Base-by-base conservation (phyloP, 2,329 filamentous ascomycete genomes). In the Lachnellula subtilissima region DNA sequence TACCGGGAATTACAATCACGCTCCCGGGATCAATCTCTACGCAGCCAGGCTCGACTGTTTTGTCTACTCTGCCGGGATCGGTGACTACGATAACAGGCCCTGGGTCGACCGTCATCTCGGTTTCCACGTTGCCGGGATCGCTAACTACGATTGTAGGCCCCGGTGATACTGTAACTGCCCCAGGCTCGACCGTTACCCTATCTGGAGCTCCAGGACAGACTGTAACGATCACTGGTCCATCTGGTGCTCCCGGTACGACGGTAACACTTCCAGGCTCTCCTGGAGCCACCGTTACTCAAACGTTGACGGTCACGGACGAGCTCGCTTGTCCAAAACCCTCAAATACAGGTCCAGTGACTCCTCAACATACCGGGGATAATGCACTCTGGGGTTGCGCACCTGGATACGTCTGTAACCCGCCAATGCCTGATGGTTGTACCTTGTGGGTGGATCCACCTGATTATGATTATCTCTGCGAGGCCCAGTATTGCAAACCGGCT, bases 371-470 rank as follows among this genome's bases (percentile, higher is more conserved):
- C 9, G 61, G 64, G 2, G 40, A 48, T 2, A 58, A 67, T 50
- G 70, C 70, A 32, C 70, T 70, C 11, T 76, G 73, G 72, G 75
- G 75, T 42, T 77, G 75, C 55, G 66, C 71, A 37, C 74, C 75
- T 14, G 74, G 74, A 15, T 73, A 64, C 47, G 64, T 77, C 17
- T 77, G 75, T 51, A 69, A 66, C 49, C 74, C 74, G 14, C 65
- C 65, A 4, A 72, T 69, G 48, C 69, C 72, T 25, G 65, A 65
- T 2, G 59, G 65, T n/a, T 77, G 75, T 58, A 71, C 70, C 37
- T 59, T 76, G 35, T 74, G 70, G 61, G 66, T 69, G 5, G 72
- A 73, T 22, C 70, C 72, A n/a, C 75, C 75, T 6, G 65, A 69
- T 1, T 57, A 57, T 19, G 63, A 69, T 48, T 77, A 73, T 58